phyloP scores from a whole-genome alignment of 1,284 basidiomycete genomes.

The Trametes polyzona region DNA sequence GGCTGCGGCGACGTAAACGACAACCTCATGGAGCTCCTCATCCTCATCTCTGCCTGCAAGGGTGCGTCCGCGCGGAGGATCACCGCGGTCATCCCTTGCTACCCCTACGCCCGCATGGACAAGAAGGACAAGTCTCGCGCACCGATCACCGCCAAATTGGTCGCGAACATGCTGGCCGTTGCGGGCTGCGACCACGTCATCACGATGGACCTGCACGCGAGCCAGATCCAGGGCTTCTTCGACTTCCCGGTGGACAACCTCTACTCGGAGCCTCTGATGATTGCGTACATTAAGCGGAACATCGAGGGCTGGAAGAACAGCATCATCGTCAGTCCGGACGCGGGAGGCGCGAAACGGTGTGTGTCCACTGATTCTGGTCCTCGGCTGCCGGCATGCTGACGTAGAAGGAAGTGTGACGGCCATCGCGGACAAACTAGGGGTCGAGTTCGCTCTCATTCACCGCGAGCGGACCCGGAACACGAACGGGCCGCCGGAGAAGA shows the following conservation, averaged over 20 bases:
- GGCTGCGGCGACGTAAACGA: constrained; percentile 81
- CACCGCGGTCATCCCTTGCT: constrained; percentile 98
- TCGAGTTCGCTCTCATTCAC: constrained; percentile 98
- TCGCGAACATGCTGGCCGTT: constrained; percentile 96
- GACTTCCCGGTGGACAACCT: constrained; percentile 99
- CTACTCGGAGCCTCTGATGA: constrained; percentile 88
- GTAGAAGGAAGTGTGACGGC: constrained; percentile 75
- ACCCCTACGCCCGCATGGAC: constrained; percentile 96
- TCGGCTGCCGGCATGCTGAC: constrained; percentile 21
- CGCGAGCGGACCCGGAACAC: constrained; percentile 76
- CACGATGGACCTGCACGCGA: constrained; percentile 98
- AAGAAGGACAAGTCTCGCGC: constrained; percentile 98
- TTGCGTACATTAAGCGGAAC: constrained; percentile 87
- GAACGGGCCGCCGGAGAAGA: constrained; percentile 66
- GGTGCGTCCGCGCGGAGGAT: constrained; percentile 95
- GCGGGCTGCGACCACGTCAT: constrained; percentile 99
- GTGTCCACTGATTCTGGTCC: constrained; percentile 33
- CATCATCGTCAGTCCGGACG: constrained; percentile 97
- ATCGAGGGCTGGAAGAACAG: constrained; percentile 88
- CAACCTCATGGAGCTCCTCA: constrained; percentile 90
- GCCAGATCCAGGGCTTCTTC: constrained; percentile 99
- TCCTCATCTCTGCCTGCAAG: constrained; percentile 93
- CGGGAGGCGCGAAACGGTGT: constrained; percentile 96
- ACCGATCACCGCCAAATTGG: constrained; percentile 97
- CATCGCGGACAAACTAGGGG: constrained; percentile 93